Base-by-base conservation (phyloP, 495 filamentous ascomycete species). In the Annulohypoxylon stygium region DNA sequence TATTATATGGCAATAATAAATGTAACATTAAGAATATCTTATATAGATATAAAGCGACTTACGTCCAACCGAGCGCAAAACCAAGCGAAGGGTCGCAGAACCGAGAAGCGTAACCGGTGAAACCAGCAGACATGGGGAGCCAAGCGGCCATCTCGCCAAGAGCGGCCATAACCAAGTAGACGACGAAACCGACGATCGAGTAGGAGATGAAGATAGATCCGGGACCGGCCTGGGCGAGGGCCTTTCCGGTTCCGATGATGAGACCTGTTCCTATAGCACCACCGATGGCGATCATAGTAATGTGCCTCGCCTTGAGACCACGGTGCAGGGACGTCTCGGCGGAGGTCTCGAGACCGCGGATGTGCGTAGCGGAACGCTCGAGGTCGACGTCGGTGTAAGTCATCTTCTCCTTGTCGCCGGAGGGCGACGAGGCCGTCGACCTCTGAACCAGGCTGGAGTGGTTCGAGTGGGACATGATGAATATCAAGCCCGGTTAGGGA, bases 211-310 rank as follows among this genome's bases (percentile, higher is more conserved):
- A 81, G 34, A 93, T 87, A 58, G 91, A 84, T 12, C 83, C 93
- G 34, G 94, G 94, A 51, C 92, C 91, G 69, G 87, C 90, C 76
- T 85, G 81, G 33, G 89, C 86, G 30, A 93, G 87, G 16, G 88
- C 87, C 70, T 85, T 82, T 34, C 90, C 90, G 54, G 89, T 91
- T 37, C 84, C 82, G 64, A 82, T 78, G 41, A 81, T 83, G n/a
- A 80, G 78, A 23, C 89, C 91, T 36, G 92, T 93, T 69, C 92
- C 93, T 70, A 97, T 92, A 10, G 93, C 93, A 53, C 92, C 92
- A 30, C 93, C 93, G 73, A 97, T 93, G 3, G 93, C 93, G 86
- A 97, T 95, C 88, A 94, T 89, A 72, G 90, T 90, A 70, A 93
- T 88, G 64, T 93, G 91, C 34, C 90, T 85, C 1, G 90, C 85